Evolutionary conservation across 176 grass and related monocot genomes (phyloP), one percentile per base, ranked within the genome.

Genomic region (Eleusine coracana): DNA sequence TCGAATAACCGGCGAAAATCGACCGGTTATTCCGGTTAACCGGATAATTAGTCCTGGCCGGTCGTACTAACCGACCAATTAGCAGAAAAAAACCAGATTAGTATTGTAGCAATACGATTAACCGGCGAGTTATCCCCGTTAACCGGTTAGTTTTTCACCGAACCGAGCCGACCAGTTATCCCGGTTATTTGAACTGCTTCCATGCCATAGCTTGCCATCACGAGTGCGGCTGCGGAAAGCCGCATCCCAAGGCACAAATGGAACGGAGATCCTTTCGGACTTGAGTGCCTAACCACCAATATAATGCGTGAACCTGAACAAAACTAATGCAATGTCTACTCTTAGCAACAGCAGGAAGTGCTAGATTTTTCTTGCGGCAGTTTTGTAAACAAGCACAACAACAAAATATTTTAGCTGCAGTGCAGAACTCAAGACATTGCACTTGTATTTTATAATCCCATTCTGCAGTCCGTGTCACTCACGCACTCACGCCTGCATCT

Each of bases 401-500:
- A 61, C 58, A 61, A 27, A 48, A 21, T 31, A 13, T 61, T 78
- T 66, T n/a, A 44, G 42, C 41, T 29, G 46, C 62, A 66, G 50
- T 23, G 56, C 21, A 10, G 42, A 66, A 66, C 50, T 49, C 3
- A 46, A 37, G 61, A 42, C 65, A 59, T 29, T 50, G 5, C 46
- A 17, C 18, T 34, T 44, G 40, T 29, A 18, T 21, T 56, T 1
- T 20, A 56, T 7, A 56, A 18, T 56, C 16, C n/a, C 46, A 27
- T 78, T 79, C 64, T 66, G 58, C 68, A 28, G 39, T 73, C 38
- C 10, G 39, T 50, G 80, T 73, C 86, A 83, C 10, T 73, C 68
- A 79, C 59, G 80, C 75, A 84, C 80, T 83, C 80, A 58, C 59
- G 38, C 2, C 41, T 42, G 80, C 27, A 71, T 44, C 73, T 83